Evolutionary conservation across 257 asterid genomes (phyloP).

Genomic region (Nicotiana obtusifolia): DNA sequence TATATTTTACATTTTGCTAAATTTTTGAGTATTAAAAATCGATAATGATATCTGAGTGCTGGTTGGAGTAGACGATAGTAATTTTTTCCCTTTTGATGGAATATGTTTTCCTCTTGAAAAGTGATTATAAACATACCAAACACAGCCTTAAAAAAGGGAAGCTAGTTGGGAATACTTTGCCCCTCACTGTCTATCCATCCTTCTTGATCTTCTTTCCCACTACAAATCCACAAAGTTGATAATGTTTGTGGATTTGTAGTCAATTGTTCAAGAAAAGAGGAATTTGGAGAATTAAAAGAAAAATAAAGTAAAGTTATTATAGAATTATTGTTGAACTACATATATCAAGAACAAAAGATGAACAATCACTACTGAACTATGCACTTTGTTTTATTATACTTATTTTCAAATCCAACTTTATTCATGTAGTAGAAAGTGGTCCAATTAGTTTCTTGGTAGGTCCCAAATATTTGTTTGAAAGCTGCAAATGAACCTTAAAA

Average conservation of each 20-base stretch:
- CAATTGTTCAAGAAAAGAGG: neutral
- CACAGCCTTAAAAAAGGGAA: neutral
- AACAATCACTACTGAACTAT: neutral
- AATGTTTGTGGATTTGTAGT: neutral
- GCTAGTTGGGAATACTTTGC: neutral
- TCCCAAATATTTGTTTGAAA: slow-evolving; percentile 10
- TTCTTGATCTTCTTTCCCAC: neutral
- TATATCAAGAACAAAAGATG: neutral
- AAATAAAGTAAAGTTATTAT: neutral
- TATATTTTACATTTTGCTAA: no score
- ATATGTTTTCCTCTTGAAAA: neutral
- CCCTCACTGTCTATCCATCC: neutral
- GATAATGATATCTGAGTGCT: neutral
- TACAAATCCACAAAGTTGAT: neutral
- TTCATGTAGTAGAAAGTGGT: neutral
- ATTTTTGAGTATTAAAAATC: no score
- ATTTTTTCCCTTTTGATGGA: neutral
- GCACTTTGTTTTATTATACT: neutral
- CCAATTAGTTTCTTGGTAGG: neutral
- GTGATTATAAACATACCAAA: neutral
- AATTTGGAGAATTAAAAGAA: neutral
- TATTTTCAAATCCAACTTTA: neutral
- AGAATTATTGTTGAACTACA: neutral
- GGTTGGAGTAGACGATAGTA: neutral
- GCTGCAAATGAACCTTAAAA: slow-evolving; percentile 13